Base-by-base conservation (phyloP, 2,329 filamentous ascomycete genomes). In the Drechslera avenae region DNA sequence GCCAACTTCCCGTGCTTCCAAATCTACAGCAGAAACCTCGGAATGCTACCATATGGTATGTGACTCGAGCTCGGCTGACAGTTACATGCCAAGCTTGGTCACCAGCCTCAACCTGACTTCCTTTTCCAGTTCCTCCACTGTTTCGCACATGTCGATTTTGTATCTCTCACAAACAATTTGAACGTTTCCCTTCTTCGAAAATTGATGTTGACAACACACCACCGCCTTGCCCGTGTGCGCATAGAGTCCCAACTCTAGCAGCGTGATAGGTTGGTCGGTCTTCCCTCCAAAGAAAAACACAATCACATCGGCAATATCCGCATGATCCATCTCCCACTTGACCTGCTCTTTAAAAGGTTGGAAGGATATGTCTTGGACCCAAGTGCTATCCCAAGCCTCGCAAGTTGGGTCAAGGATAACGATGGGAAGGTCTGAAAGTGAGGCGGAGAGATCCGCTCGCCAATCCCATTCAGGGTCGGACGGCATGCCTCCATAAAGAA, bases 171-270 rank as follows among this genome's bases (percentile, higher is more conserved):
- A 81, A 5, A 86, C 78, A 12, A 84, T 73, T 65, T 83, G 75
- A 39, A 88, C 83, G 60, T 88, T 85, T 0, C 84, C 86, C 37
- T 77, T 78, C 70, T 86, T 86, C 60, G 69, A 77, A 57, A 83
- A 88, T 0, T 77, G 80, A 21, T 76, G 64, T 1, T 78, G 75
- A 49, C 79, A 83, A 23, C 79, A 79, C 1, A 86, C 83, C 13
- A 86, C 69, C 1, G 72, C 74, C 62, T 78, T 81, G 1, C 70
- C 52, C 0, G 67, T 50, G 34, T 56, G 57, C 3, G 78, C 78
- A 39, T 75, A 79, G 39, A 88, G 71, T 0, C 85, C 85, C 30
- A 88, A 64, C 69, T 88, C 85, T 39, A 87, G 65, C 58, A 88
- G 64, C 35, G 79, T 82, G 36, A 86, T 74, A 2, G 83, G 81